A percentile compares a stretch with the other conserved stretches of the same genome.
These are phyloP conservation scores for Myochromella boudieri DNA, from an alignment of 768 basidiomycete genomes.

Conservation along the genomic window DNA sequence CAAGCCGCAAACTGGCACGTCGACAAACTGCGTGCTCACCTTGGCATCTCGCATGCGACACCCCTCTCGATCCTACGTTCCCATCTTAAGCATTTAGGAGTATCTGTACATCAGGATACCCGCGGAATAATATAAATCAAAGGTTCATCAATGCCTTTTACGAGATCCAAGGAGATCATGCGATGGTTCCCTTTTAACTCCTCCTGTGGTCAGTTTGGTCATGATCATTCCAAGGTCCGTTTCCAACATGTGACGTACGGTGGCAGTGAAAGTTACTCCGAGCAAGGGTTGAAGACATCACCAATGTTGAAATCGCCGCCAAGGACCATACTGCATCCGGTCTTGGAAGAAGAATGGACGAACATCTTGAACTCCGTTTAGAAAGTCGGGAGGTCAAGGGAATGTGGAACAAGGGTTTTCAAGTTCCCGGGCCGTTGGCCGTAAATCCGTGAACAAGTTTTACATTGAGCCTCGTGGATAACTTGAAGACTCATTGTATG, in stretches of 20 bases:
- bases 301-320: constrained; percentile 19
- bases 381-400: constrained; percentile 8
- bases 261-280: constrained; percentile 38
- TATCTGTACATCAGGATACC: constrained; percentile 12
- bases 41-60: not conserved
- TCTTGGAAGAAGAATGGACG: constrained; percentile 1
- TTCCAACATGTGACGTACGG: constrained; percentile 23
- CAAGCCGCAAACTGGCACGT: constrained; percentile 12
- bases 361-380: constrained; percentile 14
- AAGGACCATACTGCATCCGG: constrained; percentile 18
- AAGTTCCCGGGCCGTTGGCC: constrained; percentile 12
- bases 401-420: constrained; percentile 2
- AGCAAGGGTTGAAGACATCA: constrained; percentile 16
- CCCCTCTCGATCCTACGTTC: not conserved
- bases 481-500: no score
- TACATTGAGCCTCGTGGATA: constrained; percentile 9
- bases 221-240: constrained; percentile 5
- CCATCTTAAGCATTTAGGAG: constrained; percentile 12
- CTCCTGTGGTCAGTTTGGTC: not conserved
- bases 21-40: not conserved
- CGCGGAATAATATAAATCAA: constrained; percentile 6
- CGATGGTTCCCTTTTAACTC: constrained; percentile 8
- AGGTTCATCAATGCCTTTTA: constrained; percentile 13
- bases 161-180: constrained; percentile 3
- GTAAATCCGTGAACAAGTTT: constrained; percentile 6